Base-by-base conservation (phyloP, 1,284 basidiomycete genomes). In the Fistulina hepatica region DNA sequence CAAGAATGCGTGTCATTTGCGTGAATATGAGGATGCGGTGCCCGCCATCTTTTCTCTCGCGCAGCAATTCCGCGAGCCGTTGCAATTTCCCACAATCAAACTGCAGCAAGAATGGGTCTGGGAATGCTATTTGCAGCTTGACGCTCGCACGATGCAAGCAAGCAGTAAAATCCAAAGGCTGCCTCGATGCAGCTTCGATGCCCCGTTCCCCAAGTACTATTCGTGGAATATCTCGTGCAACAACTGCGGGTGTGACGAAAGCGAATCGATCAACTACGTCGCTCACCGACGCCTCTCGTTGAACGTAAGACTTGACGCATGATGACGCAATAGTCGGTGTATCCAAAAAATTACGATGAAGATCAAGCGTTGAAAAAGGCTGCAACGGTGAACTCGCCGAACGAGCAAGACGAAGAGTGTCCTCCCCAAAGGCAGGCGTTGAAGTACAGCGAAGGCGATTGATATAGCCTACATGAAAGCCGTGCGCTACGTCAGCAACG, bases 11-110 rank as follows among this genome's bases (percentile, higher is more conserved):
- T 16, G 93, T 97, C 93, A 97, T 97, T 54, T 97, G 93, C 0
- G 93, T 97, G 58, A 97, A 97, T 50, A 97, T 94, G 34, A 97
- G 69, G 16, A 90, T 73, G 2, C 93, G 82, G 54, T 97, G 92
- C 0, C 90, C 89, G 3, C 76, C 88, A 0, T 76, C 76, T 53
- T 93, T 91, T 54, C 81, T 82, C 52, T 86, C 76, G 16, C 89
- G 77, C 30, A 97, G 69, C 21, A 97, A 68, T 17, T 65, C 63
- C 21, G 80, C 75, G 3, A 97, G 74, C 45, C 82, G 73, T 53
- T 97, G 93, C 12, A 97, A 70, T 57, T 97, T 97, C 34, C 93
- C 93, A 51, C 94, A 97, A 57, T 97, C 93, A 58, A 93, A 97
- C 55, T 97, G 93, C 5, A 97, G 68, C 19, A 97, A 66, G 1